phyloP scores from a whole-genome alignment of 768 basidiomycete genomes.

The Pulveroboletus sp. region DNA sequence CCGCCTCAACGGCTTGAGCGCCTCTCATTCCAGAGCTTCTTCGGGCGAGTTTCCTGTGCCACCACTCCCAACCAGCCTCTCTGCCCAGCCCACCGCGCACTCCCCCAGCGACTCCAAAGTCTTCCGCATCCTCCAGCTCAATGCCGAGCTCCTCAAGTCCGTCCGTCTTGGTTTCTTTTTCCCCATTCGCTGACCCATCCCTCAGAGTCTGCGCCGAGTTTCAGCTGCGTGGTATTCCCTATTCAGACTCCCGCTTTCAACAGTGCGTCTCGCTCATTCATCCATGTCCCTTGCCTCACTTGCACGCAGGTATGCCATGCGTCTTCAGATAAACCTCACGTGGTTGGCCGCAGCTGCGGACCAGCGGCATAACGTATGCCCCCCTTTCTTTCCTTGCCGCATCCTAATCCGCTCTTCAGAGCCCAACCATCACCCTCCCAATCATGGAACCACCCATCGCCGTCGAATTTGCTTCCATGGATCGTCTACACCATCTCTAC shows the following conservation, averaged over 20 bases:
- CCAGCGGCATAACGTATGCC: conserved; percentile 47
- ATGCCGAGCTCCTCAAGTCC: conserved; percentile 67
- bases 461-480: conserved; percentile 50
- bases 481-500: conserved; percentile 68
- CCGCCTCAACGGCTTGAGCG: conserved; percentile 20
- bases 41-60: conserved; percentile 28
- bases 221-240: conserved; percentile 48
- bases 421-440: conserved; percentile 44
- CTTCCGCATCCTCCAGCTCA: conserved; percentile 60
- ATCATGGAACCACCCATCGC: conserved; percentile 53
- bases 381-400: conserved; percentile 1
- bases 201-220: conserved; percentile 60
- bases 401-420: conserved; percentile 18
- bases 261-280: conserved; percentile 45
- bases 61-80: conserved; percentile 27
- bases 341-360: conserved; percentile 74
- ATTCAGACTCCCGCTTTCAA: conserved; percentile 49
- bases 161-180: conserved; percentile 17
- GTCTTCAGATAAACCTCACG: conserved; percentile 68
- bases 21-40: conserved; percentile 28
- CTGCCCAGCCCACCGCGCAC: conserved; percentile 7
- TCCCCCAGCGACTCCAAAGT: conserved; percentile 41
- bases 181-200: conserved; percentile 5
- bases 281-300: conserved; percentile 12
- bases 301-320: conserved; percentile 48